Base-by-base conservation (phyloP, 164 flowering plant genomes). In the Umbilicus rupestris region DNA sequence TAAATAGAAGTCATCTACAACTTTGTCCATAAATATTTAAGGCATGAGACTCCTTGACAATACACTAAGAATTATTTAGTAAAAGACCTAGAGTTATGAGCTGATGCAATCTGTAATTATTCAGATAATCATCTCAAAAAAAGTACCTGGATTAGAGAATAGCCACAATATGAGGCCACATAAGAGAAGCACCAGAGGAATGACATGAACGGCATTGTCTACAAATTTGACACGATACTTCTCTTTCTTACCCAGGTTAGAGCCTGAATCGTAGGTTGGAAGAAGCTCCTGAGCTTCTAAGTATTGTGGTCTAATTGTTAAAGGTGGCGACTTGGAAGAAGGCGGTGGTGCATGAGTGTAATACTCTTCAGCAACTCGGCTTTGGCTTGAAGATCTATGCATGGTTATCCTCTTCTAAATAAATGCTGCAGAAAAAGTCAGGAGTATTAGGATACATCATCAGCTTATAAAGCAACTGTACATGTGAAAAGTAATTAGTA, bases 61-160 rank as follows among this genome's bases (percentile, higher is more conserved):
- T n/a, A n/a, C n/a, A n/a, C n/a, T n/a, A n/a, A n/a, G n/a, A n/a
- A n/a, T n/a, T n/a, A n/a, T n/a, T n/a, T n/a, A n/a, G n/a, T n/a
- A n/a, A n/a, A n/a, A n/a, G n/a, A n/a, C n/a, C n/a, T n/a, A n/a
- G n/a, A n/a, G n/a, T n/a, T n/a, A n/a, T n/a, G n/a, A n/a, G n/a
- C n/a, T n/a, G n/a, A n/a, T n/a, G n/a, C n/a, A n/a, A n/a, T n/a
- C n/a, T n/a, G n/a, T n/a, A n/a, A n/a, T n/a, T n/a, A n/a, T n/a
- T n/a, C n/a, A n/a, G n/a, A n/a, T n/a, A 4, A 45, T 5, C 47
- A 45, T 45, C 16, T 3, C 2, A 14, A 5, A 15, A 45, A 45
- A 45, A 6, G 46, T 62, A 62, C 65, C 65, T 19, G 65, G 65
- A 62, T 62, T 35, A n/a, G 65, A 62, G 42, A 35, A 62, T 16